These are phyloP conservation scores for Zelonia costaricensis DNA, from an alignment of 208 protist genomes.

Conservation along the genomic window DNA sequence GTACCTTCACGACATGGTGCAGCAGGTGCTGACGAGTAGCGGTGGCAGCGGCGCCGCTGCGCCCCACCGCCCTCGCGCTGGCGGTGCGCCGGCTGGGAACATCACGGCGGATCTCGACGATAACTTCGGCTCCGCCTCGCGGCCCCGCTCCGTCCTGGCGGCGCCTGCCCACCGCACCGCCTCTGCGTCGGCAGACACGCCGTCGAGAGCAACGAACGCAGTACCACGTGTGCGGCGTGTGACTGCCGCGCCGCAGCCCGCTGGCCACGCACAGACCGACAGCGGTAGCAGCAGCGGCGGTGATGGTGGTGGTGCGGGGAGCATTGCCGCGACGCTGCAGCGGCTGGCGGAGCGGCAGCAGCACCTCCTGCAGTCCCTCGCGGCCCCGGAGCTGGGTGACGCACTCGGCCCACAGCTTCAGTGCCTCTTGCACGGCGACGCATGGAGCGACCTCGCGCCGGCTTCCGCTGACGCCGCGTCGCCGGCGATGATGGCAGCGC, in stretches of 20 bases:
- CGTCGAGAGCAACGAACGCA: no score
- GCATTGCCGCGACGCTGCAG: slow-evolving; percentile 16
- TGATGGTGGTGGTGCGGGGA: neutral
- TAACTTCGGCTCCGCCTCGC: no score
- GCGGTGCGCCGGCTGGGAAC: neutral
- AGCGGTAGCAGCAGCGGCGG: neutral
- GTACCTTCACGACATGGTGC: slow-evolving; percentile 27
- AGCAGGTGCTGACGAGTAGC: slow-evolving; percentile 10
- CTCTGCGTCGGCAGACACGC: no score
- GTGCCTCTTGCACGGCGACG: neutral
- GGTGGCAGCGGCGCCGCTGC: neutral
- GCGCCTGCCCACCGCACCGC: no score
- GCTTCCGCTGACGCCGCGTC: no score
- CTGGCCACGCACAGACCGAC: no score
- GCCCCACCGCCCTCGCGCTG: neutral
- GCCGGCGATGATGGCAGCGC: no score
- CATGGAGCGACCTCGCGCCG: neutral
- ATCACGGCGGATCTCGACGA: no score
- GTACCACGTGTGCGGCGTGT: no score
- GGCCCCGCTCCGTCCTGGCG: no score
- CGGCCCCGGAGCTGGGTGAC: neutral
- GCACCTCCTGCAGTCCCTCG: slow-evolving; percentile 17
- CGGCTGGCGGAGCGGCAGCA: slow-evolving; percentile 24
- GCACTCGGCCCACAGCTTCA: neutral
- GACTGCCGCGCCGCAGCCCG: no score